Conservation (phyloP, 2,329 filamentous ascomycete genomes). For the Cercospora sp. region DNA sequence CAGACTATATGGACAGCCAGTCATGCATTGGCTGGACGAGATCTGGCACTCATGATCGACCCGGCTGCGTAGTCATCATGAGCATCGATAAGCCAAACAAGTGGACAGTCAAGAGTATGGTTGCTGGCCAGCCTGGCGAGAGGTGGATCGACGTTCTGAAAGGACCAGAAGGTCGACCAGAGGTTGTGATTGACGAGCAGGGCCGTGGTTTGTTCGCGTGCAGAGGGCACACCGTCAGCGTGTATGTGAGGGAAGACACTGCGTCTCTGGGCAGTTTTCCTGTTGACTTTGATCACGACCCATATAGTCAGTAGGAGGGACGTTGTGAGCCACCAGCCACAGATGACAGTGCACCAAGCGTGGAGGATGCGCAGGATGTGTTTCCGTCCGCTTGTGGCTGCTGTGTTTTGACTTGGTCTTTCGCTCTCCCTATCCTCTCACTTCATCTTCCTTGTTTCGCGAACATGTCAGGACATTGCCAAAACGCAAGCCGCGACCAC, state of each 20-base stretch:
- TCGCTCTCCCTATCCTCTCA: background rate
- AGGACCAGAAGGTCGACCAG: constrained; percentile 56
- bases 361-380: constrained; percentile 1
- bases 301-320: constrained; percentile 19
- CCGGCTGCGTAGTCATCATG: constrained; percentile 40
- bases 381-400: background rate
- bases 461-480: no score
- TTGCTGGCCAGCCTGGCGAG: constrained; percentile 61
- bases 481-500: no score
- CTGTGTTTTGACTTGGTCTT: background rate
- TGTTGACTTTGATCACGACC: constrained; percentile 20
- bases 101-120: constrained; percentile 57
- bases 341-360: background rate
- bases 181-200: constrained; percentile 59
- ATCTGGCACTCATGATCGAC: constrained; percentile 47
- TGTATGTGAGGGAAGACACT: constrained; percentile 62
- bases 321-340: background rate
- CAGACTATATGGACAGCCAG: constrained; percentile 62
- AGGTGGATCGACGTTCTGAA: constrained; percentile 61
- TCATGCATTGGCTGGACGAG: constrained; percentile 65
- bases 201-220: constrained; percentile 63
- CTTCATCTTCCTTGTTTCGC: background rate
- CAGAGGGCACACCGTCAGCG: constrained; percentile 56
- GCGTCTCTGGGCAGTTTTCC: constrained; percentile 52
- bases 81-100: constrained; percentile 31